Evolutionary conservation across 164 flowering plant genomes (phyloP).

Genomic region (Stephania japonica): DNA sequence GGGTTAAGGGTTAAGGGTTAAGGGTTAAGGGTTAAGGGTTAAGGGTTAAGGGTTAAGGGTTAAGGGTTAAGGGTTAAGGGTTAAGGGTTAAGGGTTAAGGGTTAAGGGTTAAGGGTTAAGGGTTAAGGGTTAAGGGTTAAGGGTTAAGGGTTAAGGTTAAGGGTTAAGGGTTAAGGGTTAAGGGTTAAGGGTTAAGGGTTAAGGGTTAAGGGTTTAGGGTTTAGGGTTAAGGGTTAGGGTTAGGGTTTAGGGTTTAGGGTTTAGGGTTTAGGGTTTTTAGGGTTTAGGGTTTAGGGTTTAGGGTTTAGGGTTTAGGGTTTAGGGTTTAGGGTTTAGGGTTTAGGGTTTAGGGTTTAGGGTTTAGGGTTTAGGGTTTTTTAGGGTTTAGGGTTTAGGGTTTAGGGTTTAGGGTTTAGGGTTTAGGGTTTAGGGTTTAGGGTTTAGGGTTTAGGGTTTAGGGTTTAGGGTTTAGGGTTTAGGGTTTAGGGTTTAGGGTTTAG

Average conservation of each 20-base stretch:
- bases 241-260: not conserved
- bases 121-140: constrained; percentile 8
- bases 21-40: constrained; percentile 8
- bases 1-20: constrained; percentile 8
- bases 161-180: constrained; percentile 8
- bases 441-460: too few relatives aligned
- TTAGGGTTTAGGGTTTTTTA: too few relatives aligned
- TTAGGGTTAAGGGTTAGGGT: constrained; percentile 16
- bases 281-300: constrained; percentile 15
- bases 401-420: constrained; percentile 16
- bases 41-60: constrained; percentile 5
- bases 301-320: constrained; percentile 19
- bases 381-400: constrained; percentile 21
- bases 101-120: constrained; percentile 9
- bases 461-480: too few relatives aligned
- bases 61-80: constrained; percentile 7
- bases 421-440: too few relatives aligned
- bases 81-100: constrained; percentile 5
- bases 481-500: too few relatives aligned
- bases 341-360: constrained; percentile 17
- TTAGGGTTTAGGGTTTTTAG: constrained; percentile 16
- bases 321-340: constrained; percentile 21
- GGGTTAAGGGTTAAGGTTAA: constrained; percentile 8
- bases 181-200: constrained; percentile 4
- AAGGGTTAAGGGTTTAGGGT: constrained; percentile 7